Conservation (phyloP, 306 rosid species). For the Dalbergia oliveri region DNA sequence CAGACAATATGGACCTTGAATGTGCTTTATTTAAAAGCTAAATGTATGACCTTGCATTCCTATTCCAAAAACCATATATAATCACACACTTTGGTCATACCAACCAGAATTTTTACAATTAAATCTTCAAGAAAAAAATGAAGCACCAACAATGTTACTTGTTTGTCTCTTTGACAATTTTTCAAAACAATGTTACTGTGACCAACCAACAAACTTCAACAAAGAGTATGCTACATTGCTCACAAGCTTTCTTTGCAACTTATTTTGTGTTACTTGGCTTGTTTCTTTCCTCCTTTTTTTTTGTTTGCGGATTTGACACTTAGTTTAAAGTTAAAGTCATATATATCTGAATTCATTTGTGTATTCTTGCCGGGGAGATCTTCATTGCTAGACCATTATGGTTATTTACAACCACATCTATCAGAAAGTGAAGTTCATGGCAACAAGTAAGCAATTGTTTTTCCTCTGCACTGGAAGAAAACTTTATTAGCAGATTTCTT, state of each 20-base stretch:
- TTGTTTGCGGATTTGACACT: not conserved
- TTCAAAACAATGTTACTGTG: slow-evolving; percentile 61
- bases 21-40: too few relatives aligned
- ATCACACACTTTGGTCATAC: too few relatives aligned
- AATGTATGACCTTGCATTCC: too few relatives aligned
- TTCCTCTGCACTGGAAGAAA: slow-evolving; percentile 28
- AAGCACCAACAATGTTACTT: not conserved
- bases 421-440: slow-evolving; percentile 67
- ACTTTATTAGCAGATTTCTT: too few relatives aligned
- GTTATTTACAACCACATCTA: slow-evolving; percentile 61
- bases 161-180: slow-evolving; percentile 23
- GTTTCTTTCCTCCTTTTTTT: not conserved
- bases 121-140: too few relatives aligned
- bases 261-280: slow-evolving; percentile 69
- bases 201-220: slow-evolving; percentile 64
- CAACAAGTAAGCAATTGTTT: slow-evolving; percentile 57
- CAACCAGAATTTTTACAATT: too few relatives aligned
- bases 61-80: too few relatives aligned
- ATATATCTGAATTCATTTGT: slow-evolving; percentile 4
- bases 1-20: too few relatives aligned
- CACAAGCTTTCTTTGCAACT: slow-evolving; percentile 87
- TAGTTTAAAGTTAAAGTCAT: not conserved
- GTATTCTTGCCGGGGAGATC: slow-evolving; percentile 64
- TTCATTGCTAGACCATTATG: slow-evolving; percentile 66
- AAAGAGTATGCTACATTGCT: slow-evolving; percentile 65